Base-by-base conservation (phyloP, 805 yeast species). In the Saturnispora sekii region DNA sequence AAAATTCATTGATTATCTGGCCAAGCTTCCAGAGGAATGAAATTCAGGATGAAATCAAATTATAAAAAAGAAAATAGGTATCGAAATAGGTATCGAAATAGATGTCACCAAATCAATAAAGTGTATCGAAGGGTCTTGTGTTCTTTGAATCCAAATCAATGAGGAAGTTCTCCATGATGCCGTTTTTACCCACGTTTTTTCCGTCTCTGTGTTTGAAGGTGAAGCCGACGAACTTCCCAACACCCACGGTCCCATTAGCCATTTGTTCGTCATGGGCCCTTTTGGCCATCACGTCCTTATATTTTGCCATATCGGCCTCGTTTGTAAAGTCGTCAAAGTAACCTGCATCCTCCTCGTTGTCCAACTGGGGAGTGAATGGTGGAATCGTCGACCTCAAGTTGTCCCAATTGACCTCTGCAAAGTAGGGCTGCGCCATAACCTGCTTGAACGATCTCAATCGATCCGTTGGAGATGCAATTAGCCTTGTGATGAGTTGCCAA, bases 281-380 rank as follows among this genome's bases (percentile, higher is more conserved):
- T 66, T 95, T 84, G 51, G 90, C 94, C 70, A 93, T 81, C 11
- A 93, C 98, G 57, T 93, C 98, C 57, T 93, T 90, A 67, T 93
- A 93, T 63, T 93, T 89, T 50, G 90, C 93, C 97, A 93, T 88
- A 62, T 90, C 95, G 39, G 84, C 88, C 61, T 90, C 97, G 63
- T 88, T 93, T 48, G 86, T 86, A 62, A 93, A 93, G 63, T 93
- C 98, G 65, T 93, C 99, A 61, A 93, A 93, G 66, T 93, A 93
- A 1, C 99, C 99, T 0, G 97, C 97, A 66, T 93, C 99, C 51
- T 88, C 93, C 57, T 93, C 99, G 49, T 88, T 85, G 60, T 93
- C 97, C 51, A 93, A 72, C 56, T 94, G 96, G 3, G 99, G 99
- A 15, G 93, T 84, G 63, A 93, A 93, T 32, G 99, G 99, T 4